Conservation (phyloP, 768 basidiomycete genomes). For the Russula vinacea region DNA sequence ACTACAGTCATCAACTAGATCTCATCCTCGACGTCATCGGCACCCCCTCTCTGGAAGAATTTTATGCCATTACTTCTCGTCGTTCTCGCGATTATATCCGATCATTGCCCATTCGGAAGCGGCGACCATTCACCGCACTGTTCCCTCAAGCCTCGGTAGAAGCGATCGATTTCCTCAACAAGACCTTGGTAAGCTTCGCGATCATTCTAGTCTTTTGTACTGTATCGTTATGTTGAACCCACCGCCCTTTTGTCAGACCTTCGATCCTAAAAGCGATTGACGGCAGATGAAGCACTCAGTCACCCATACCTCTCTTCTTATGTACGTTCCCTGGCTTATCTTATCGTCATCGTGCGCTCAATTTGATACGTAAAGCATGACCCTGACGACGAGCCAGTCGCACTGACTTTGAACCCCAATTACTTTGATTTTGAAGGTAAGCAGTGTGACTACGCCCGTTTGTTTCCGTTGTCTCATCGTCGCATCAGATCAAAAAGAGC, state of each 20-base stretch:
- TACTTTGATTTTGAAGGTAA: constrained; percentile 90
- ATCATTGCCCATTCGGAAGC: constrained; percentile 78
- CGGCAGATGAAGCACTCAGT: constrained; percentile 75
- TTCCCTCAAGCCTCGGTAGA: constrained; percentile 76
- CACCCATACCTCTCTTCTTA: constrained; percentile 83
- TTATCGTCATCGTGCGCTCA: constrained; percentile 11
- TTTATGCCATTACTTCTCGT: constrained; percentile 82
- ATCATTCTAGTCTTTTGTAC: not conserved
- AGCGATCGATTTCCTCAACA: constrained; percentile 68
- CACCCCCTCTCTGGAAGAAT: constrained; percentile 86
- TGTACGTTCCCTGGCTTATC: constrained; percentile 40
- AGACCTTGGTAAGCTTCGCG: constrained; percentile 53
- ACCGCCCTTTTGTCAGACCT: constrained; percentile 50
- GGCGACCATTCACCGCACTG: constrained; percentile 61
- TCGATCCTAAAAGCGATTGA: constrained; percentile 85
- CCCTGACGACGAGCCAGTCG: constrained; percentile 83
- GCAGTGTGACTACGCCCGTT: constrained; percentile 32
- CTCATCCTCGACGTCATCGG: constrained; percentile 87
- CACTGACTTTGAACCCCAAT: constrained; percentile 72
- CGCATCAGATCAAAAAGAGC: constrained; percentile 60
- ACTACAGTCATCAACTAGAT: constrained; percentile 84
- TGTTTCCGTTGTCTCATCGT: constrained; percentile 13
- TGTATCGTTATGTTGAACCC: not conserved
- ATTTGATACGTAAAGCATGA: constrained; percentile 54
- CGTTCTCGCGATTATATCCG: constrained; percentile 87